These are phyloP conservation scores for Xylaria sp. DNA, from an alignment of 2,329 filamentous ascomycete genomes.

Conservation along the genomic window DNA sequence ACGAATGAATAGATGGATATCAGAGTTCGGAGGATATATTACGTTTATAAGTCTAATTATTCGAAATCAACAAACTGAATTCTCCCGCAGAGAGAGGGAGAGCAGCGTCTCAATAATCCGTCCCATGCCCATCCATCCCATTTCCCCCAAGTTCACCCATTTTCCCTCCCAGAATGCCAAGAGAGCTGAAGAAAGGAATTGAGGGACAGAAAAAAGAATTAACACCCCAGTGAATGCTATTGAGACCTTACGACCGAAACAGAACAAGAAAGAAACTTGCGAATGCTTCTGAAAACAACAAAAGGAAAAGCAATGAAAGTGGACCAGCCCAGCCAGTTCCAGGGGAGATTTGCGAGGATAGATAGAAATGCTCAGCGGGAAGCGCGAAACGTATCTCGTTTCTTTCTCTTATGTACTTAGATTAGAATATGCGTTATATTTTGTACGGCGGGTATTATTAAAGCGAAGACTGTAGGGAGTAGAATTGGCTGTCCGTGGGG, in stretches of 20 bases:
- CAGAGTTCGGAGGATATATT: slow-evolving; percentile 21
- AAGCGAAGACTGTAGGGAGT: slow-evolving; percentile 8
- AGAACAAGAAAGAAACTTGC: neutral
- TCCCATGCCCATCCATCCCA: neutral
- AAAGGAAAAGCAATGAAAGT: neutral
- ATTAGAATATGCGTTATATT: slow-evolving; percentile 33
- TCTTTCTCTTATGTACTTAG: slow-evolving; percentile 5
- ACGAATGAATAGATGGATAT: slow-evolving; percentile 1
- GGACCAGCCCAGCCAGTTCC: slow-evolving; percentile 10
- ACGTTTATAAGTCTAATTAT: slow-evolving; percentile 19
- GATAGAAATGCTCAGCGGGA: neutral
- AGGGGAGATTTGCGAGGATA: neutral
- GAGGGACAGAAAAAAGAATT: neutral
- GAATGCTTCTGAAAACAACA: slow-evolving; percentile 20
- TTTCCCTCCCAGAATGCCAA: slow-evolving; percentile 11
- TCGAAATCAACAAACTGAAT: neutral
- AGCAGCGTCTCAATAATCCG: slow-evolving; percentile 3
- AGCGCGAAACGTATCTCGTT: slow-evolving; percentile 9
- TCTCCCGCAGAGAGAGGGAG: slow-evolving; percentile 4
- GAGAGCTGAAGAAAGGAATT: neutral
- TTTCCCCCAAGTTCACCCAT: neutral
- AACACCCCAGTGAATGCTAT: slow-evolving; percentile 33
- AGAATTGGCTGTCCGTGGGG: slow-evolving; percentile 8
- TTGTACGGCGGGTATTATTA: slow-evolving; percentile 29
- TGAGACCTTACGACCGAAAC: slow-evolving; percentile 12